A percentile compares a stretch with the other conserved stretches of the same genome.
Evolutionary conservation across 768 basidiomycete species (phyloP).

Genomic region (Butyriboletus loyo): DNA sequence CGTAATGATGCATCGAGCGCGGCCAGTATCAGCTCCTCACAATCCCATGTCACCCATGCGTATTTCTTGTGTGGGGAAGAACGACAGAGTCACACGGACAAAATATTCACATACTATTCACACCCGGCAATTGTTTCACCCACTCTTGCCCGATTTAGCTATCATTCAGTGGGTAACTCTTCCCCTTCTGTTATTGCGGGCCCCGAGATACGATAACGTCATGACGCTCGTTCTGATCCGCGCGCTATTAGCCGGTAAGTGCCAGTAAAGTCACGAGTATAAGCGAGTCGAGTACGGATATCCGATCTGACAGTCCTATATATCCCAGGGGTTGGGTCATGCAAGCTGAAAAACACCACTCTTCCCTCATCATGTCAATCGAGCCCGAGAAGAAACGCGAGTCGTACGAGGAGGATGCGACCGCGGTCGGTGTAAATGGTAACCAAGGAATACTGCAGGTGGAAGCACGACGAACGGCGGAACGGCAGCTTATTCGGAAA

Average conservation of each 20-base stretch:
- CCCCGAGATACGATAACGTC: neutral
- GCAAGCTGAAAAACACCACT: neutral
- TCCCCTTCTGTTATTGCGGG: neutral
- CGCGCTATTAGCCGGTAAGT: neutral
- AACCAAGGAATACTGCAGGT: neutral
- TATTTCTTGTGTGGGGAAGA: neutral
- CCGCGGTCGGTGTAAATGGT: neutral
- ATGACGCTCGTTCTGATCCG: no score
- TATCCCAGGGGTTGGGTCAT: neutral
- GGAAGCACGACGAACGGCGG: no score
- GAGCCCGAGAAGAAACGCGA: no score
- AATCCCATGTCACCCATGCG: neutral
- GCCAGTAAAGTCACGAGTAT: neutral
- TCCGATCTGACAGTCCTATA: neutral
- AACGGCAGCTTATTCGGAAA: constrained; percentile 44
- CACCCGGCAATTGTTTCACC: neutral
- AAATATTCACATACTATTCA: neutral
- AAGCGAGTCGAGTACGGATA: neutral
- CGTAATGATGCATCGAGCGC: no score
- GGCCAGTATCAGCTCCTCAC: no score
- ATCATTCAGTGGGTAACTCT: neutral
- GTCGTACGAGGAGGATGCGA: no score
- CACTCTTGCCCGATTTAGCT: neutral
- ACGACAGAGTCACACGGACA: no score
- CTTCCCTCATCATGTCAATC: constrained; percentile 14